Conservation (phyloP, 768 basidiomycete genomes). For the Baorangia bicolor region DNA sequence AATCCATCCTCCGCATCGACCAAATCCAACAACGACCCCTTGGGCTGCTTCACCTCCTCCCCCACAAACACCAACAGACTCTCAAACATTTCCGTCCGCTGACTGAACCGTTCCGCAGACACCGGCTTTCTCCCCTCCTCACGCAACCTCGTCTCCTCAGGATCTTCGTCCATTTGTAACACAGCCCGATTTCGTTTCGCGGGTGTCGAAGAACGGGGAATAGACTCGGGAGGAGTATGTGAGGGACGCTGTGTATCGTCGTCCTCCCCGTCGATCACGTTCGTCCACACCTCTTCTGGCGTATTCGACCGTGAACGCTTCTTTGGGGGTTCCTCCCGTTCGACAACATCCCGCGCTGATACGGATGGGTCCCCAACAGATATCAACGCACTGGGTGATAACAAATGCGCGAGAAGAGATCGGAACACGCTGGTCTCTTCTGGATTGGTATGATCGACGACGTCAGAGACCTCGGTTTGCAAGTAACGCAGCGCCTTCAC, state of each 20-base stretch:
- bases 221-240: slow-evolving; percentile 1
- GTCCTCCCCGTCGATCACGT: slow-evolving; percentile 36
- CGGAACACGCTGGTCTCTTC: slow-evolving; percentile 65
- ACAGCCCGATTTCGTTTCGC: slow-evolving; percentile 23
- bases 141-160: slow-evolving; percentile 20
- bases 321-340: slow-evolving; percentile 35
- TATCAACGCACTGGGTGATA: slow-evolving; percentile 37
- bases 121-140: slow-evolving; percentile 34
- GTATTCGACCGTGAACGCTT: slow-evolving; percentile 47
- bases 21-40: slow-evolving; percentile 59
- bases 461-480: slow-evolving; percentile 63
- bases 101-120: slow-evolving; percentile 51
- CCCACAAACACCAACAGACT: slow-evolving; percentile 60
- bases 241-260: slow-evolving; percentile 8
- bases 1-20: slow-evolving; percentile 43
- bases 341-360: slow-evolving; percentile 15
- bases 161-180: slow-evolving; percentile 31
- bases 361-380: not conserved
- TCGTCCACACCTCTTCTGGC: slow-evolving; percentile 45
- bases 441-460: slow-evolving; percentile 66
- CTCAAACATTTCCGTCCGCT: slow-evolving; percentile 73
- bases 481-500: slow-evolving; percentile 71
- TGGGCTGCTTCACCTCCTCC: slow-evolving; percentile 65
- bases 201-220: not conserved
- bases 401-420: slow-evolving; percentile 61